Base-by-base conservation (phyloP, 1,284 basidiomycete species). In the Trichosporon asahii region DNA sequence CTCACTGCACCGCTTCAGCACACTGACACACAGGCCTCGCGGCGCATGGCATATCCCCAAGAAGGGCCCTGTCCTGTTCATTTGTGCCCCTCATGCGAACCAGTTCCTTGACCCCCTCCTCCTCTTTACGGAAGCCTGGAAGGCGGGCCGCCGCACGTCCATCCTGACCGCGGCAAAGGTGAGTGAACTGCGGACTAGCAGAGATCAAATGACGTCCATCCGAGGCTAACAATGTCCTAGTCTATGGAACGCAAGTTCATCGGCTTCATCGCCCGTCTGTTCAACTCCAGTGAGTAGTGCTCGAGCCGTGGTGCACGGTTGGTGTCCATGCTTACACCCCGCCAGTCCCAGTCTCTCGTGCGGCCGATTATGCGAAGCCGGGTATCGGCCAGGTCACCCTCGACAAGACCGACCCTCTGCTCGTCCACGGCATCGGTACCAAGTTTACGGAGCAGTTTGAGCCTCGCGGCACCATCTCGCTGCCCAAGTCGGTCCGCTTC, bases 71-170 rank as follows among this genome's bases (percentile, higher is more conserved):
- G 89, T 98, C 75, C 95, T 99, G 78, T 98, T 99, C 84, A 96
- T 97, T 66, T 94, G 89, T 64, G 97, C 94, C 14, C 97, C 97
- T 21, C 97, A 99, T 84, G 91, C 93, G 80, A 99, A 99, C 83
- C 84, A 99, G 92, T 99, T 99, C 83, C 88, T 99, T 68, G 97
- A 99, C 80, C 95, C 97, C 8, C 85, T 99, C 63, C 87, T 99
- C 60, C 85, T 99, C 61, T 90, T 89, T 72, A 88, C 93, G 66
- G 93, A 98, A 84, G 95, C 95, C 9, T 88, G 91, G 79, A 88
- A 91, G 70, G 94, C 97, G 82, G 88, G 89, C 21, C 88, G 97
- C 60, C 88, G 90, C 76, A 92, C 97, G 12, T 90, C 91, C 70
- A 95, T 97, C 79, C 86, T 99, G 55, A 92, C 91, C 31, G 97